Conservation (phyloP, 495 filamentous ascomycete species). For the Margaritispora aquatica region DNA sequence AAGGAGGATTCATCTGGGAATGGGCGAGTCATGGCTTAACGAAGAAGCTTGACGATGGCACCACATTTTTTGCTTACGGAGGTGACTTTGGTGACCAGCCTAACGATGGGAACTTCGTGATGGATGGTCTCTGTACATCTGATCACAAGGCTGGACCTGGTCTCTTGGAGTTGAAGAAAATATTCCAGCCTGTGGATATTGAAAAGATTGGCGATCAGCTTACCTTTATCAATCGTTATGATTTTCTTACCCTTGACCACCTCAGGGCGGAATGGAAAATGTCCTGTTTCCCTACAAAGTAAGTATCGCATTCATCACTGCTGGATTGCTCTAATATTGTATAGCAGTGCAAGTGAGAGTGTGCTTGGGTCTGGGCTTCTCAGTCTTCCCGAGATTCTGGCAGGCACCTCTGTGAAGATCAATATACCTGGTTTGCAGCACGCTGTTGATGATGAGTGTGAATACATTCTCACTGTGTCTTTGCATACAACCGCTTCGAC, state of each 20-base stretch:
- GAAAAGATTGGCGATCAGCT: constrained; percentile 30
- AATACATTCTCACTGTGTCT: constrained; percentile 29
- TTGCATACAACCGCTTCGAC: constrained; percentile 25
- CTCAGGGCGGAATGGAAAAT: constrained; percentile 25
- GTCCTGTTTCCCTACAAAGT: neutral
- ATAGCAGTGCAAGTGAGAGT: constrained; percentile 8
- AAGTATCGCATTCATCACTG: neutral
- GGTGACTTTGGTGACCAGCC: constrained; percentile 68
- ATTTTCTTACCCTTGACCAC: constrained; percentile 37
- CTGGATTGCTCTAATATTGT: neutral
- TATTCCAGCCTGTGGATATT: constrained; percentile 53
- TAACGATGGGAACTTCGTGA: constrained; percentile 62
- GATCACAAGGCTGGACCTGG: constrained; percentile 55
- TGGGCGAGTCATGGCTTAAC: constrained; percentile 64
- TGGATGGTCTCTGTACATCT: constrained; percentile 59
- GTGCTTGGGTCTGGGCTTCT: constrained; percentile 22
- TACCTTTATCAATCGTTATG: constrained; percentile 47
- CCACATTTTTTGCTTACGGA: constrained; percentile 56
- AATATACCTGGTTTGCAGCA: constrained; percentile 15
- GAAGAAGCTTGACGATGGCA: constrained; percentile 38
- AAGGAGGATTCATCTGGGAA: constrained; percentile 73
- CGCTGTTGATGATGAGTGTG: constrained; percentile 8
- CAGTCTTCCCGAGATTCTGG: constrained; percentile 16
- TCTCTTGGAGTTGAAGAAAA: constrained; percentile 55
- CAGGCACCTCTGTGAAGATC: constrained; percentile 19